These are phyloP conservation scores for Colletotrichum incanum DNA, from an alignment of 2,329 filamentous ascomycete genomes.

Conservation along the genomic window DNA sequence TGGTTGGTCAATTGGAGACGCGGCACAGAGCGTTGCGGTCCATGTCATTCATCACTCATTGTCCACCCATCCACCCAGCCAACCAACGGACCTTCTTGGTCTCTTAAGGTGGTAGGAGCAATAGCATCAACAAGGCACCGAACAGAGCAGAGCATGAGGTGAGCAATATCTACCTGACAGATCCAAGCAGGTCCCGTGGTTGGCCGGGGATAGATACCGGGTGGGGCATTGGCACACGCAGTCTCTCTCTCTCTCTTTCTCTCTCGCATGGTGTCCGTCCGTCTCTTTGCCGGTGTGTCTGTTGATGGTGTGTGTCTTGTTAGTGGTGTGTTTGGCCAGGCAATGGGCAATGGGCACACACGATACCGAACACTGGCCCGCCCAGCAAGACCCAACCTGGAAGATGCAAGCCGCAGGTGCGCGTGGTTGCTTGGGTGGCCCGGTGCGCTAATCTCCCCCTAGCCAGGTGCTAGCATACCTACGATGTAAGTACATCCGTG, in stretches of 20 bases:
- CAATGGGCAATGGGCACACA: not conserved
- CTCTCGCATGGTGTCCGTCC: not conserved
- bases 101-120: not conserved
- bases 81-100: not conserved
- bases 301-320: not conserved
- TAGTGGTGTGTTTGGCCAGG: not conserved
- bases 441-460: conserved; percentile 26
- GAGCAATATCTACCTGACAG: not conserved
- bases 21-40: not conserved
- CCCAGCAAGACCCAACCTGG: conserved; percentile 1
- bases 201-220: not conserved
- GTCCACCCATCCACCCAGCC: not conserved
- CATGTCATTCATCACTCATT: not conserved
- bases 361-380: not conserved
- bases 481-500: not conserved
- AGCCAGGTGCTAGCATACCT: not conserved
- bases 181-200: not conserved
- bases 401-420: conserved; percentile 9
- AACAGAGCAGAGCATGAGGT: not conserved
- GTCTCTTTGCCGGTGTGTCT: too few species aligned
- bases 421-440: conserved; percentile 32
- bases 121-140: conserved; percentile 7
- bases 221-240: conserved; percentile 5
- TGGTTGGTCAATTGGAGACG: conserved; percentile 16
- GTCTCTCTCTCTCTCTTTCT: not conserved